Conservation (phyloP, 1,139 yeast species). For the Zhuliangozyma blackwelliae region DNA sequence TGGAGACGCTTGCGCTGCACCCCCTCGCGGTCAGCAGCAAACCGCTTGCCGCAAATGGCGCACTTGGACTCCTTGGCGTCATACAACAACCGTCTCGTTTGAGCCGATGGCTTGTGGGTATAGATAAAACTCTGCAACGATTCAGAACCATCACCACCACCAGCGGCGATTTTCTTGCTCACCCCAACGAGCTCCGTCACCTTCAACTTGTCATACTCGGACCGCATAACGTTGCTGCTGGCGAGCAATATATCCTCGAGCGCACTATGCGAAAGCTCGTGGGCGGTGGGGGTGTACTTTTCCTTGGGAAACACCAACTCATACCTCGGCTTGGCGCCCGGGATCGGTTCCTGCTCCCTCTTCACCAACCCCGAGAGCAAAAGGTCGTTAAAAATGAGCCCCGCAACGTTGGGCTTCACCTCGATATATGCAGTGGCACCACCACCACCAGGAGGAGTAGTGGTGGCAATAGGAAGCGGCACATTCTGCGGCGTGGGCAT, state of each 20-base stretch:
- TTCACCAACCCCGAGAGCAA: conserved; percentile 35
- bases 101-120: conserved; percentile 25
- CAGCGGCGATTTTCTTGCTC: conserved; percentile 13
- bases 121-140: conserved; percentile 38
- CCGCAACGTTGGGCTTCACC: conserved; percentile 9
- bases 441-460: too few relatives aligned
- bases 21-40: conserved; percentile 60
- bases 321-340: conserved; percentile 39
- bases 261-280: conserved; percentile 21
- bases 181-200: conserved; percentile 26
- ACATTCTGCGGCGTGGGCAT: conserved; percentile 8
- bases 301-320: conserved; percentile 33
- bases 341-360: conserved; percentile 40
- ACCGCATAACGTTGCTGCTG: conserved; percentile 18
- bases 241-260: conserved; percentile 30
- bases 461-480: conserved; percentile 6
- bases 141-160: neutral
- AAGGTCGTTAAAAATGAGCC: conserved; percentile 26
- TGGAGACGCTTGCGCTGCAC: conserved; percentile 53
- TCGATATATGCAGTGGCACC: conserved; percentile 3
- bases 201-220: conserved; percentile 30
- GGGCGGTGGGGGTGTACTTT: conserved; percentile 20
- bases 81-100: conserved; percentile 42
- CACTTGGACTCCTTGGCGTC: conserved; percentile 74
- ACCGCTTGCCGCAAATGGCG: conserved; percentile 85